These are phyloP conservation scores for Cotoneaster glaucophyllus DNA, from an alignment of 306 rosid species.

Conservation along the genomic window DNA sequence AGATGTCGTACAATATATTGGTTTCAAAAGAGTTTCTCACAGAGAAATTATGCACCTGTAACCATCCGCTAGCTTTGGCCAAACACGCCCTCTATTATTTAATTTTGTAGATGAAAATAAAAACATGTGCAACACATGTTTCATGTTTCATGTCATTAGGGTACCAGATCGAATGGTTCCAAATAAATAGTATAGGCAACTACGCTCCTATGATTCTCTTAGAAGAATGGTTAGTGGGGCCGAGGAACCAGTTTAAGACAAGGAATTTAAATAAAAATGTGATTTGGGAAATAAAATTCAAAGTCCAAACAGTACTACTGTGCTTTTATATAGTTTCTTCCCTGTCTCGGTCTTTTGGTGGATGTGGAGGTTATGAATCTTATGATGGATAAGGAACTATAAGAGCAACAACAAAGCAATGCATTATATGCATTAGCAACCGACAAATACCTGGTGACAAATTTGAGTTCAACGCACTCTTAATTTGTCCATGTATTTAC, in stretches of 20 bases:
- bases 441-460: constrained; percentile 6
- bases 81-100: background rate
- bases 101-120: background rate
- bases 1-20: background rate
- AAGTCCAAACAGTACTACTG: background rate
- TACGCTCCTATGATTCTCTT: background rate
- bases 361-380: background rate
- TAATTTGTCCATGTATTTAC: background rate
- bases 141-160: background rate
- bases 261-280: background rate
- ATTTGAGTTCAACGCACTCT: background rate
- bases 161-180: background rate
- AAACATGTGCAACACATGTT: background rate
- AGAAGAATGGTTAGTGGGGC: background rate
- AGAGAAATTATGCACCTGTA: background rate
- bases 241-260: background rate
- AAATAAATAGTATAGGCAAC: background rate
- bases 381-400: background rate
- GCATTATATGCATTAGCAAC: background rate
- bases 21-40: background rate
- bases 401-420: background rate
- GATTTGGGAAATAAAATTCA: background rate
- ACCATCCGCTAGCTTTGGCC: background rate
- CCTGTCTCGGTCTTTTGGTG: background rate
- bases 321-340: background rate